Conservation (phyloP, 2,329 filamentous ascomycete genomes). For the Seiridium cupressi region DNA sequence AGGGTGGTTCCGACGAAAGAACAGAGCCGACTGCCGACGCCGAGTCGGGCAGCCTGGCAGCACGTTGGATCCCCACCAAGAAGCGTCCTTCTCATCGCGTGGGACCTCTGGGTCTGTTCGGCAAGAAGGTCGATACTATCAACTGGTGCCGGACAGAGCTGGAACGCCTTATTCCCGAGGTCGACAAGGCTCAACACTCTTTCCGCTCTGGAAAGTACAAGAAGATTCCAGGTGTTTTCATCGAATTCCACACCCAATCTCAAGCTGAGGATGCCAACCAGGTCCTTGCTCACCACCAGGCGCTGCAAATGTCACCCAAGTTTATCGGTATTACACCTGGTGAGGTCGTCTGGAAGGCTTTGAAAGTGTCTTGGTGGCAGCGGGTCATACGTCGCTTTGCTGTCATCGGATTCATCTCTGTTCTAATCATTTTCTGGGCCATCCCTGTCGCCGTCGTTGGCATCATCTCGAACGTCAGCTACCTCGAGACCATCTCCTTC, state of each 20-base stretch:
- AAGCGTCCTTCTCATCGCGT: constrained; percentile 74
- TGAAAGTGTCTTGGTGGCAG: constrained; percentile 86
- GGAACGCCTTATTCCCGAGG: constrained; percentile 69
- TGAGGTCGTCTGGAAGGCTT: constrained; percentile 85
- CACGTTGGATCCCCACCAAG: constrained; percentile 71
- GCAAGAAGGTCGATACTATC: constrained; percentile 92
- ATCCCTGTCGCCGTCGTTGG: constrained; percentile 76
- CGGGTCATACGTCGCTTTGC: constrained; percentile 69
- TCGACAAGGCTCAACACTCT: constrained; percentile 64
- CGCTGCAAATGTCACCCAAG: constrained; percentile 81
- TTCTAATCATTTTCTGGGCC: constrained; percentile 84
- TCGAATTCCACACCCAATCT: constrained; percentile 82
- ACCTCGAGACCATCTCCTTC: constrained; percentile 62
- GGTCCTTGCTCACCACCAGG: constrained; percentile 80
- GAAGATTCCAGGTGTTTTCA: constrained; percentile 76
- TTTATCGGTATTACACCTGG: constrained; percentile 79
- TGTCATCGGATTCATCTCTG: constrained; percentile 70
- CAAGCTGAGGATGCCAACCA: constrained; percentile 87
- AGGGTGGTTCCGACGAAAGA: constrained; percentile 44
- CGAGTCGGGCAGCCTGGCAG: constrained; percentile 69
- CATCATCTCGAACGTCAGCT: constrained; percentile 79
- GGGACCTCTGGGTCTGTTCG: constrained; percentile 67
- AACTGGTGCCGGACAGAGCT: constrained; percentile 82
- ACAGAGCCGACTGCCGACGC: constrained; percentile 50
- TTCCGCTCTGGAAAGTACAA: constrained; percentile 65